Conservation (phyloP, 73 alveolate genomes). For the Durusdinium trenchii region DNA sequence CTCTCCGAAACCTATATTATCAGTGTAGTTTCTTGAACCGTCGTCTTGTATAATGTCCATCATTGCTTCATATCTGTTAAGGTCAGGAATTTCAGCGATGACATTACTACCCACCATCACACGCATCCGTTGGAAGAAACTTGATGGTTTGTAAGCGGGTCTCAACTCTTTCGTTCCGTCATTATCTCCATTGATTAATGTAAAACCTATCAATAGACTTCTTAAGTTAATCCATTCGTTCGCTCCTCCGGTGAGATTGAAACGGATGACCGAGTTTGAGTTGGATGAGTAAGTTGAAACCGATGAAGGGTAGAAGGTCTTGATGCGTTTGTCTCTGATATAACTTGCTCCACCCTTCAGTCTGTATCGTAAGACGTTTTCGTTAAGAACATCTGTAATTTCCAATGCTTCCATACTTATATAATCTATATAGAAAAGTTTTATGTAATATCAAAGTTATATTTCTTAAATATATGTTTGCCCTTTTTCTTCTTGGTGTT, state of each 20-base stretch:
- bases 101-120: conserved; percentile 47
- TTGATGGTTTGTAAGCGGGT: conserved; percentile 47
- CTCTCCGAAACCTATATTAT: conserved; percentile 56
- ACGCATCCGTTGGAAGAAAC: conserved; percentile 57
- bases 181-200: conserved; percentile 20
- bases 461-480: conserved; percentile 26
- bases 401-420: conserved; percentile 75
- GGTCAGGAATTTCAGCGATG: conserved; percentile 46
- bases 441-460: conserved; percentile 37
- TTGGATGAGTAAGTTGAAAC: conserved; percentile 54
- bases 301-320: conserved; percentile 47
- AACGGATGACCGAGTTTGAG: conserved; percentile 52
- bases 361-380: conserved; percentile 30
- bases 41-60: conserved; percentile 55
- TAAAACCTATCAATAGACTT: conserved; percentile 59
- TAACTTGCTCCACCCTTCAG: conserved; percentile 35
- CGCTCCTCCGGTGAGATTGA: conserved; percentile 49
- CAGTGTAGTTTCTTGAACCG: conserved; percentile 56
- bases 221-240: conserved; percentile 40
- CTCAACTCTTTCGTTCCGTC: conserved; percentile 56
- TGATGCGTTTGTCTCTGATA: conserved; percentile 38
- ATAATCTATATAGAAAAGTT: background rate
- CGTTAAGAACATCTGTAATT: conserved; percentile 68
- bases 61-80: conserved; percentile 49
- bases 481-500: background rate